Evolutionary conservation across 208 protist species (phyloP).

Genomic region (Crithidia sp.): DNA sequence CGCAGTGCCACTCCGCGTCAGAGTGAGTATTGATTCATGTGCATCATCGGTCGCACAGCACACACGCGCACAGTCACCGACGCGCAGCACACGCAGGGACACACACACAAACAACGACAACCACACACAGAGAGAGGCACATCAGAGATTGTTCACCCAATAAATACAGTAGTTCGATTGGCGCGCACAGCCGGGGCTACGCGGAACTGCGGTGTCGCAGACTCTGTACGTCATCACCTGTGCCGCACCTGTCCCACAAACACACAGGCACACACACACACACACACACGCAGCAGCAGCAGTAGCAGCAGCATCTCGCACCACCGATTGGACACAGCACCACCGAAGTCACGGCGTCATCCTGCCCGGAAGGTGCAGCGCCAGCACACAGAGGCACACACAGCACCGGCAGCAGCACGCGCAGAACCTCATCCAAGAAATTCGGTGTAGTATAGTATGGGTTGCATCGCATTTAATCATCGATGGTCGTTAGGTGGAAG

Average conservation of each 20-base stretch:
- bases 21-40: constrained; percentile 63
- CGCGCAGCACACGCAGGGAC: neutral
- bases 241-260: neutral
- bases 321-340: constrained; percentile 34
- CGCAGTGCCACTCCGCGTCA: constrained; percentile 29
- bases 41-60: constrained; percentile 32
- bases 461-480: constrained; percentile 28
- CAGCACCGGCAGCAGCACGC: neutral
- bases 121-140: constrained; percentile 12
- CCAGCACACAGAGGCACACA: neutral
- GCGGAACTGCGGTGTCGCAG: constrained; percentile 25
- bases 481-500: constrained; percentile 22
- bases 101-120: neutral
- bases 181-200: constrained; percentile 24
- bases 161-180: constrained; percentile 32
- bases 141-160: constrained; percentile 48
- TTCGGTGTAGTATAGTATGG: constrained; percentile 38
- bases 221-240: constrained; percentile 40
- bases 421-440: constrained; percentile 25
- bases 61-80: neutral
- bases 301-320: constrained; percentile 19
- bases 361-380: constrained; percentile 21
- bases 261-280: no score
- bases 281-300: constrained; percentile 4
- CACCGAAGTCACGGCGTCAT: constrained; percentile 10